Conservation (phyloP, 352 stramenopile species). For the Phytophthora macrochlamydospora region DNA sequence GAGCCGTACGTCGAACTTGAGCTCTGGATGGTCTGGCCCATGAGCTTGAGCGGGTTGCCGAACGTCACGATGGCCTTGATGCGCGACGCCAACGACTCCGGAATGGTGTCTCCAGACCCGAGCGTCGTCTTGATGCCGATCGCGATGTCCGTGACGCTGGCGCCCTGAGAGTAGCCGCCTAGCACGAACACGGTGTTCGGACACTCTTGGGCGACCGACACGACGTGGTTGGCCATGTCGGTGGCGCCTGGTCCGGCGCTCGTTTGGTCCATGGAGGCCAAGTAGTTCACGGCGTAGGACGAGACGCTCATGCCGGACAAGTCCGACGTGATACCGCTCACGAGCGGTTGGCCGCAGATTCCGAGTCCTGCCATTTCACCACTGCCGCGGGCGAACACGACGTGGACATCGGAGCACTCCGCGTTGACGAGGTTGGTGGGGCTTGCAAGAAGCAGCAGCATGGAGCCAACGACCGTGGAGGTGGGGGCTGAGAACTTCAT, state of each 20-base stretch:
- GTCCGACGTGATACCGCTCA: conserved; percentile 23
- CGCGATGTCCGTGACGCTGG: conserved; percentile 35
- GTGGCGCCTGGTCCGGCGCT: conserved; percentile 30
- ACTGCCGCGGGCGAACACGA: conserved; percentile 35
- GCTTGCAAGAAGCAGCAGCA: conserved; percentile 1
- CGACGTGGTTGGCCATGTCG: conserved; percentile 42
- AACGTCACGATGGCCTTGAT: conserved; percentile 46
- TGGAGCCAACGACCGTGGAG: conserved; percentile 1
- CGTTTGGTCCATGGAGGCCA: conserved; percentile 20
- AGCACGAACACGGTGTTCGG: conserved; percentile 37
- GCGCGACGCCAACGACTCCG: conserved; percentile 19
- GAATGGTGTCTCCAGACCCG: conserved; percentile 28
- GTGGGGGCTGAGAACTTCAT: conserved; percentile 10
- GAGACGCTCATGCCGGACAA: conserved; percentile 35
- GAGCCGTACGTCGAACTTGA: conserved; percentile 18
- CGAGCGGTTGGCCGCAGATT: conserved; percentile 31
- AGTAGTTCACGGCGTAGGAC: conserved; percentile 37
- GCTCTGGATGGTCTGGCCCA: conserved; percentile 30
- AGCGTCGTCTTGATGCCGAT: conserved; percentile 35
- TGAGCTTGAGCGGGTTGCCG: conserved; percentile 36
- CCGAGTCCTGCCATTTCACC: conserved; percentile 27
- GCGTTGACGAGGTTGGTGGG: conserved; percentile 11
- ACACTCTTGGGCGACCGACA: conserved; percentile 29
- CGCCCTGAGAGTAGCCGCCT: conserved; percentile 39
- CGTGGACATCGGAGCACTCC: conserved; percentile 24